Base-by-base conservation (phyloP, 1,284 basidiomycete species). In the Taiwanofungus camphoratus region DNA sequence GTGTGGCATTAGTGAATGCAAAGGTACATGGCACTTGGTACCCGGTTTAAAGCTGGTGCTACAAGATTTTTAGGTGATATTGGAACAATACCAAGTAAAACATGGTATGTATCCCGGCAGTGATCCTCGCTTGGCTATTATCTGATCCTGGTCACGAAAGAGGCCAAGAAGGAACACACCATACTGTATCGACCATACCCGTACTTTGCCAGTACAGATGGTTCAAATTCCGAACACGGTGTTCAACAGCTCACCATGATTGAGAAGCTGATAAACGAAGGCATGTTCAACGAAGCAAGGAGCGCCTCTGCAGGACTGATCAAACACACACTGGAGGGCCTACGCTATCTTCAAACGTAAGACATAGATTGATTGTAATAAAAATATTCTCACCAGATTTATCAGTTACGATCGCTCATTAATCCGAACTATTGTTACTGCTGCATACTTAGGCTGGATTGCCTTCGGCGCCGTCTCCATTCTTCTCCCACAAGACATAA, bases 51-150 rank as follows among this genome's bases (percentile, higher is more conserved):
- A n/a, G 18, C 6, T 36, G 23, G 20, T 11, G 36, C 46, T 8
- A 48, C 16, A 20, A 39, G 15, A 33, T 13, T 29, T 34, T 7
- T 26, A 81, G 71, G 79, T 85, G 40, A 73, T 92, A 13, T 56
- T 91, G 31, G 88, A 92, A 50, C 87, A 92, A 51, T 93, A 90
- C 60, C 69, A 74, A 23, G 70, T 87, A 36, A 92, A 92, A 57
- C 81, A 91, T 53, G 74, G 87, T 86, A 52, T 27, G 70, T 40
- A 31, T 37, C 27, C 23, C 24, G 2, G 6, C 7, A 15, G 2
- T 15, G 3, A 8, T 13, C 13, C 26, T 29, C 8, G 26, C n/a
- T 29, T 8, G n/a, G 26, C 26, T 29, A 29, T 29, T 29, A 29
- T 29, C 12, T n/a, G 26, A 35, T 21, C 33, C 18, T 58, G 20